Conservation (phyloP, 2,329 filamentous ascomycete genomes). For the Aspergillus flavus region DNA sequence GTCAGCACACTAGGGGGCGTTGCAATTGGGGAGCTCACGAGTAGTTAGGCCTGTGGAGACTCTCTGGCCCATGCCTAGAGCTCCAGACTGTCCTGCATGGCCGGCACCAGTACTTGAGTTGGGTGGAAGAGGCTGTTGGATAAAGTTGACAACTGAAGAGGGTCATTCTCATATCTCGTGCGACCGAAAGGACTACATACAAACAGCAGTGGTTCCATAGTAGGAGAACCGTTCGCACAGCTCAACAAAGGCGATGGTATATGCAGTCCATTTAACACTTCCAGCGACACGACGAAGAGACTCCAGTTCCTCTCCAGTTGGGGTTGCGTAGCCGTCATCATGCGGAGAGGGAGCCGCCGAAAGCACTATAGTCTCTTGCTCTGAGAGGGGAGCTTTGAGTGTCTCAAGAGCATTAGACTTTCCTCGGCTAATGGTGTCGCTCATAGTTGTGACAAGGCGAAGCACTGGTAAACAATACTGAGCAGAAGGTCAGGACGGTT, state of each 20-base stretch:
- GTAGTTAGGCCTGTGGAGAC: slow-evolving; percentile 57
- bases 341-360: not conserved
- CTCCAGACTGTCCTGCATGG: slow-evolving; percentile 46
- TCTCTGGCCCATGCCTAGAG: slow-evolving; percentile 61
- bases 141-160: slow-evolving; percentile 60
- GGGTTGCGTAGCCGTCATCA: slow-evolving; percentile 20
- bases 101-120: slow-evolving; percentile 58
- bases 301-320: slow-evolving; percentile 37
- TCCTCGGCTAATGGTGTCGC: slow-evolving; percentile 2
- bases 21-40: slow-evolving; percentile 34
- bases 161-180: slow-evolving; percentile 14
- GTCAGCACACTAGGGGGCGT: too few species aligned
- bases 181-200: slow-evolving; percentile 44
- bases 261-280: slow-evolving; percentile 64
- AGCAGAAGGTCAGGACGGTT: not conserved
- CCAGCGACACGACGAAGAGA: slow-evolving; percentile 41
- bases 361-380: slow-evolving; percentile 12
- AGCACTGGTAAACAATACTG: not conserved
- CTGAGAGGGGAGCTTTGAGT: not conserved
- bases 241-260: slow-evolving; percentile 72
- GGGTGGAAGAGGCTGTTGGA: slow-evolving; percentile 58
- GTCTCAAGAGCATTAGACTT: slow-evolving; percentile 7
- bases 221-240: slow-evolving; percentile 77
- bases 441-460: slow-evolving; percentile 10
- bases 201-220: slow-evolving; percentile 71